Evolutionary conservation across 352 stramenopile genomes (phyloP).

Genomic region (Globisporangium mamillatum): DNA sequence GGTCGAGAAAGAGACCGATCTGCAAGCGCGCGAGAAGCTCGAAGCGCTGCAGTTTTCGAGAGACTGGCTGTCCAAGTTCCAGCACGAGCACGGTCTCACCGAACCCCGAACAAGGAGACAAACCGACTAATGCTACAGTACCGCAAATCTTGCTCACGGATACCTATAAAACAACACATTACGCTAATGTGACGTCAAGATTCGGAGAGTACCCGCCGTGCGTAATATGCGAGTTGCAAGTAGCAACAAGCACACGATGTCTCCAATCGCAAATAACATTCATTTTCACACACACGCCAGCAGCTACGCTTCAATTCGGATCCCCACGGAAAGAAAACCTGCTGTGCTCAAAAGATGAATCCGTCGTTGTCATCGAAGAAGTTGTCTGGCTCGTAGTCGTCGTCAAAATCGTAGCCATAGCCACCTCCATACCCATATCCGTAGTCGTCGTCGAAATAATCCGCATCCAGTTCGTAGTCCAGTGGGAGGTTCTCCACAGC

Average conservation of each 20-base stretch:
- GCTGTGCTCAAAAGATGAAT: not conserved
- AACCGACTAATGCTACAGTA: not conserved
- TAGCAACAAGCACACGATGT: too few species aligned
- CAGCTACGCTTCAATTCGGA: too few species aligned
- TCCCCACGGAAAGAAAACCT: not conserved
- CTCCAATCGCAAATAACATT: not conserved
- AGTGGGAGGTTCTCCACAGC: constrained; percentile 34
- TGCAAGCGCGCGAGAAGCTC: constrained; percentile 12
- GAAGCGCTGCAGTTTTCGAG: constrained; percentile 10
- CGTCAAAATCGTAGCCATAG: constrained; percentile 9
- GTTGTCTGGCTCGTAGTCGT: constrained; percentile 11
- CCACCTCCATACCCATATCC: constrained; percentile 8
- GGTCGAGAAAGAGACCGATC: constrained; percentile 3
- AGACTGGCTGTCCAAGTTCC: constrained; percentile 11
- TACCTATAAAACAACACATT: not conserved
- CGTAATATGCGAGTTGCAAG: not conserved
- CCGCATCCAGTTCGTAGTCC: constrained; percentile 33
- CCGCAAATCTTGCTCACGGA: too few species aligned
- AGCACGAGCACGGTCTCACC: not conserved
- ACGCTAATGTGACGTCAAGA: too few species aligned
- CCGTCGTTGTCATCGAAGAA: constrained; percentile 18
- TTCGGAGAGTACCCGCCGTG: too few species aligned
- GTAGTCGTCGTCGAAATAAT: constrained; percentile 25
- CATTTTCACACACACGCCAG: not conserved
- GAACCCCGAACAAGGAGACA: not conserved